Evolutionary conservation across 768 basidiomycete genomes (phyloP).

Genomic region (Agaricus sinodeliciosus): DNA sequence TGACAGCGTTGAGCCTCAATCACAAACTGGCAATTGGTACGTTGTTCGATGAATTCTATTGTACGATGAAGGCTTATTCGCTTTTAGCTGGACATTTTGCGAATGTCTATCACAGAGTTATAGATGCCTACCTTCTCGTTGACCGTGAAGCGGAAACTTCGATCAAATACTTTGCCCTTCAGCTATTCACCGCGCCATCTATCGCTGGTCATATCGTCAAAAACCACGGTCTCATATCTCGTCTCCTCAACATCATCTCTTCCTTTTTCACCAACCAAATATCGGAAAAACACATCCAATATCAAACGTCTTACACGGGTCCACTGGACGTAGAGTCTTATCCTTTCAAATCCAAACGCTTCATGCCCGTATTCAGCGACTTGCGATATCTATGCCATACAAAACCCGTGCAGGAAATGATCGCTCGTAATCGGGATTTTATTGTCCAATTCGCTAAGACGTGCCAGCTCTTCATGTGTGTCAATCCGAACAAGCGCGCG

Average conservation of each 20-base stretch:
- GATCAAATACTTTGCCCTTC: conserved; percentile 88
- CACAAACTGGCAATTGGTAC: conserved; percentile 77
- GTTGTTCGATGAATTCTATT: conserved; percentile 17
- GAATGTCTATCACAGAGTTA: conserved; percentile 76
- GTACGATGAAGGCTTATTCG: background rate
- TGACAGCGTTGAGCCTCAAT: conserved; percentile 62
- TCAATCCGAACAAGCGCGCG: conserved; percentile 87
- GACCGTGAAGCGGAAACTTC: conserved; percentile 95
- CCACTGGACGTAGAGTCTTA: conserved; percentile 73
- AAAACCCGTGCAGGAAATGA: conserved; percentile 69
- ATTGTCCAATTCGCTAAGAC: conserved; percentile 69
- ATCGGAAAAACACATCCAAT: conserved; percentile 58
- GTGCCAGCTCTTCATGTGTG: conserved; percentile 86
- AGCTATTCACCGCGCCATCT: conserved; percentile 88
- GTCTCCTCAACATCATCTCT: conserved; percentile 77
- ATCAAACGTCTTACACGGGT: conserved; percentile 23
- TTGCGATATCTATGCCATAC: conserved; percentile 83
- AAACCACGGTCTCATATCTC: conserved; percentile 65
- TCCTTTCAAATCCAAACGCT: conserved; percentile 91
- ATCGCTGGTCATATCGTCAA: conserved; percentile 75
- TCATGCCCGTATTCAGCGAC: conserved; percentile 92
- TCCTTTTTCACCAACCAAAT: conserved; percentile 94
- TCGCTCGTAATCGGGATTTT: conserved; percentile 61
- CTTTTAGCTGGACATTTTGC: conserved; percentile 74
- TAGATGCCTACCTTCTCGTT: conserved; percentile 86